A percentile compares a stretch with the other conserved stretches of the same genome.
These are phyloP conservation scores for Fonsecaea monophora DNA, from an alignment of 2,329 filamentous ascomycete species.

Conservation along the genomic window DNA sequence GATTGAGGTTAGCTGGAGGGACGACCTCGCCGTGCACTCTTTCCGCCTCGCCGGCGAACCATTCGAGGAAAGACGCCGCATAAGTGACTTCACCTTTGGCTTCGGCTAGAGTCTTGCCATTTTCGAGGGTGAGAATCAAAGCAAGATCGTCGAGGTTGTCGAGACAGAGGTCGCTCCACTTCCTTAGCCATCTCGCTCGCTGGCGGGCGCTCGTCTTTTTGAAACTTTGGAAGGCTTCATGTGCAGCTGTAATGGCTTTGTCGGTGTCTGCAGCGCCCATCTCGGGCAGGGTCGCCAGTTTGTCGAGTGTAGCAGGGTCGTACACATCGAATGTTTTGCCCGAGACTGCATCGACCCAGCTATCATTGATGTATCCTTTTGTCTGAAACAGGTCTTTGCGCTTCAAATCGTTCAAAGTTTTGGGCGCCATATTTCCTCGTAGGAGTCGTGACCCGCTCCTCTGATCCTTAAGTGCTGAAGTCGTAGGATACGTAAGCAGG, in stretches of 20 bases:
- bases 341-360: constrained; percentile 81
- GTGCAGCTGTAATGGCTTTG: constrained; percentile 79
- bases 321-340: constrained; percentile 88
- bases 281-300: constrained; percentile 82
- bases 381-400: constrained; percentile 41
- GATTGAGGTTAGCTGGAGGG: constrained; percentile 69
- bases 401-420: constrained; percentile 37
- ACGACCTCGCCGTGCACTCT: constrained; percentile 60
- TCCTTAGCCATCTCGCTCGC: constrained; percentile 67
- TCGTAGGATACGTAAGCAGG: not conserved
- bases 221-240: constrained; percentile 69
- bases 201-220: constrained; percentile 67
- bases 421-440: constrained; percentile 26
- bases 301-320: constrained; percentile 80
- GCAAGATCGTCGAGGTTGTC: constrained; percentile 66
- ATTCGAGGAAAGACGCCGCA: constrained; percentile 58
- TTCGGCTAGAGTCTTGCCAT: constrained; percentile 64
- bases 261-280: constrained; percentile 79
- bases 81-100: constrained; percentile 58
- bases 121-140: constrained; percentile 65
- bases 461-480: not conserved
- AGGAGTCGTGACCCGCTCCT: not conserved
- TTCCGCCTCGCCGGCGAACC: constrained; percentile 62
- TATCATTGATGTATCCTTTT: constrained; percentile 40
- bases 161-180: constrained; percentile 71